phyloP scores from a whole-genome alignment of 441 rosid genomes.

The Euphorbia celastroides region DNA sequence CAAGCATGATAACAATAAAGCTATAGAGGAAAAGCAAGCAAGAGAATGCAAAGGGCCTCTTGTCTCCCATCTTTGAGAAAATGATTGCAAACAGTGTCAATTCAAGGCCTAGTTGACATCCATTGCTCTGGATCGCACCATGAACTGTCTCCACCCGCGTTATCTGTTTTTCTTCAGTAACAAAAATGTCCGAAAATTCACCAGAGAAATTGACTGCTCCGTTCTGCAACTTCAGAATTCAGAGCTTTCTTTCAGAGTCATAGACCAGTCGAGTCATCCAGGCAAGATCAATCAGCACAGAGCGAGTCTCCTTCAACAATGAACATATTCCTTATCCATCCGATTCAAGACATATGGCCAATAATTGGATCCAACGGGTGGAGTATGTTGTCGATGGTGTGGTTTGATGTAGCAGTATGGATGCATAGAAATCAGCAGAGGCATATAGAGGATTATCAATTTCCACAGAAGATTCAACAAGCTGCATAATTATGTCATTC shows the following conservation, averaged over 20 bases:
- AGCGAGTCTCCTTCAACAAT: not conserved
- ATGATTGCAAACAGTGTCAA: not conserved
- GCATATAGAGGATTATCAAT: not conserved
- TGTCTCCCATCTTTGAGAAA: not conserved
- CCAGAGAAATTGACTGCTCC: constrained; percentile 5
- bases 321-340: constrained; percentile 7
- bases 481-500: not conserved
- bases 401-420: not conserved
- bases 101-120: not conserved
- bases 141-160: not conserved
- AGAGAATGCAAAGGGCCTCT: not conserved
- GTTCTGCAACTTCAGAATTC: constrained; percentile 3
- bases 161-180: too few relatives aligned
- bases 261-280: constrained; percentile 13
- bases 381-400: constrained; percentile 11
- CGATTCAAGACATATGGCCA: not conserved
- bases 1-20: too few relatives aligned
- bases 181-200: not conserved
- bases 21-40: too few relatives aligned
- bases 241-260: constrained; percentile 6
- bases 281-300: constrained; percentile 16
- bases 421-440: not conserved
- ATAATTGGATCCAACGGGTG: constrained; percentile 3
- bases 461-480: not conserved
- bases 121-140: not conserved